Conservation (phyloP, 2,329 filamentous ascomycete genomes). For the Dothideomycetes sp. region DNA sequence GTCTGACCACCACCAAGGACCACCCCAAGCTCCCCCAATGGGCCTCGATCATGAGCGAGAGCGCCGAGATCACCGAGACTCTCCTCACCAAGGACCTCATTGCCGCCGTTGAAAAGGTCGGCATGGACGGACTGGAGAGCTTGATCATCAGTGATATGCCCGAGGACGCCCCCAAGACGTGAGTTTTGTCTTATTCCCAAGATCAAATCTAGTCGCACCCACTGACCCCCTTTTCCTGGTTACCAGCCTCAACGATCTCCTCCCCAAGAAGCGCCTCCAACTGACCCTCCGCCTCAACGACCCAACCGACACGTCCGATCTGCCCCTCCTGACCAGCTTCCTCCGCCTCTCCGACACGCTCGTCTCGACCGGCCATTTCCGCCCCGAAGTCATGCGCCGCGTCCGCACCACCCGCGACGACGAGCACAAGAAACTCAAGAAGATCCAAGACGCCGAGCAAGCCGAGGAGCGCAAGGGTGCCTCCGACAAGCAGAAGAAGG, state of each 20-base stretch:
- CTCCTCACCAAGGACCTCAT: slow-evolving; percentile 81
- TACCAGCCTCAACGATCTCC: slow-evolving; percentile 66
- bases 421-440: slow-evolving; percentile 67
- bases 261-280: slow-evolving; percentile 75
- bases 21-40: slow-evolving; percentile 78
- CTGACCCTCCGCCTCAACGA: slow-evolving; percentile 61
- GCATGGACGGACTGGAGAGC: slow-evolving; percentile 68
- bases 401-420: slow-evolving; percentile 70
- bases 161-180: slow-evolving; percentile 75
- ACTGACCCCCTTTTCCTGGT: slow-evolving; percentile 5
- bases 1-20: slow-evolving; percentile 87
- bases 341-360: slow-evolving; percentile 76
- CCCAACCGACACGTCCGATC: slow-evolving; percentile 46
- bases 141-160: slow-evolving; percentile 86
- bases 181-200: slow-evolving; percentile 25
- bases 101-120: slow-evolving; percentile 65
- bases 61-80: slow-evolving; percentile 80
- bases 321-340: slow-evolving; percentile 71
- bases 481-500: slow-evolving; percentile 59
- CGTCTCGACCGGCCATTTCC: slow-evolving; percentile 69
- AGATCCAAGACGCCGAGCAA: slow-evolving; percentile 61
- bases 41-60: slow-evolving; percentile 94
- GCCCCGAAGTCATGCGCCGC: slow-evolving; percentile 76
- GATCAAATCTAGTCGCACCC: background rate
- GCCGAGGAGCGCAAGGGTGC: slow-evolving; percentile 46